Evolutionary conservation across 2,329 filamentous ascomycete species (phyloP).

Genomic region (Colletotrichum tropicale): DNA sequence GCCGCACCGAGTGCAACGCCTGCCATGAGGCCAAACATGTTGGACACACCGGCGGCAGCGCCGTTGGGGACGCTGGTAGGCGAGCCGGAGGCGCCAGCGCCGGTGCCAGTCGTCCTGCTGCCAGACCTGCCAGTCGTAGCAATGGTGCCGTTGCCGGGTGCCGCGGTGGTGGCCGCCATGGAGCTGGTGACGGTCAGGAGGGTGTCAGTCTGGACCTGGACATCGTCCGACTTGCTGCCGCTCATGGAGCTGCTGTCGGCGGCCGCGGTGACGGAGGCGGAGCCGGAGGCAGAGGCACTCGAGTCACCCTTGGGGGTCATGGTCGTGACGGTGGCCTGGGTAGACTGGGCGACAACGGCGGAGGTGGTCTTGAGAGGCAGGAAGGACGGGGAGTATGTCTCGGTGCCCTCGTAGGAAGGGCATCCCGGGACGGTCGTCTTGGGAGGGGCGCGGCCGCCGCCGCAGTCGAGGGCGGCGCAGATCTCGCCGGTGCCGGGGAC

Average conservation of each 20-base stretch:
- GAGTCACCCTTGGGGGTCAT: not conserved
- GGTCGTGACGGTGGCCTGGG: not conserved
- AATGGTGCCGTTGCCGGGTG: not conserved
- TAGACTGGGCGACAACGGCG: not conserved
- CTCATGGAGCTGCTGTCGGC: not conserved
- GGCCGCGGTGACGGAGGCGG: not conserved
- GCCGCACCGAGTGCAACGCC: not conserved
- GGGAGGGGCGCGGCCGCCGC: constrained; percentile 68
- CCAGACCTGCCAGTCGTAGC: not conserved
- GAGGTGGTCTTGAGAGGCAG: constrained; percentile 37
- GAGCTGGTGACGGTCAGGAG: not conserved
- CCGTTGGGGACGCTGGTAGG: not conserved
- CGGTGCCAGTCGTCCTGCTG: not conserved
- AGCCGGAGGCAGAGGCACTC: not conserved
- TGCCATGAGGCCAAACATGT: not conserved
- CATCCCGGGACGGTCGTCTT: constrained; percentile 70
- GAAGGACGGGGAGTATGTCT: constrained; percentile 56
- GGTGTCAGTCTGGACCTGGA: not conserved
- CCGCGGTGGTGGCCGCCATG: not conserved
- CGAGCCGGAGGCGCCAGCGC: not conserved
- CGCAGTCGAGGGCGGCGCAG: constrained; percentile 69
- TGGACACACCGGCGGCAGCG: not conserved
- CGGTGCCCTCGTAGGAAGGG: constrained; percentile 57
- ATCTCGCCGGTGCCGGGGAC: constrained; percentile 68
- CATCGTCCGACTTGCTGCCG: not conserved